phyloP scores from a whole-genome alignment of 1,139 yeast genomes.

The Pichia sp. region DNA sequence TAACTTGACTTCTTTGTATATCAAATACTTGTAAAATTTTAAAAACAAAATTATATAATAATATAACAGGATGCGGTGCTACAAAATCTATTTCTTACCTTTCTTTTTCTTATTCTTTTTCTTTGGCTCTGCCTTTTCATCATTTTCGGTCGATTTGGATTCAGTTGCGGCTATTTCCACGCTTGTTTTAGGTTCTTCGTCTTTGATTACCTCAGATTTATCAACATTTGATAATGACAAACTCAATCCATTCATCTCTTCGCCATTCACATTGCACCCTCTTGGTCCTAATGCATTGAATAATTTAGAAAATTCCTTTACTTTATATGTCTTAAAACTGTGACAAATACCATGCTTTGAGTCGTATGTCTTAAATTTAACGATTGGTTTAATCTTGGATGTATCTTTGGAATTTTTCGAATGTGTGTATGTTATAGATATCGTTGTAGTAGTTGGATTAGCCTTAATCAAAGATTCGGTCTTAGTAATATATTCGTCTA shows the following conservation, averaged over 20 bases:
- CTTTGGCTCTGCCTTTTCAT: slow-evolving; percentile 1
- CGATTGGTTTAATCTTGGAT: slow-evolving; percentile 21
- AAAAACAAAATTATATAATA: too few relatives aligned
- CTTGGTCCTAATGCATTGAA: slow-evolving; percentile 81
- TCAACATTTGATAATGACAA: slow-evolving; percentile 12
- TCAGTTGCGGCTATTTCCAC: neutral
- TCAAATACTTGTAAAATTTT: too few relatives aligned
- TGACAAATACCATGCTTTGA: slow-evolving; percentile 63
- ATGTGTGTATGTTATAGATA: slow-evolving; percentile 38
- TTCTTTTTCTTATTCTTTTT: slow-evolving; percentile 21
- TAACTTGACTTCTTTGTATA: too few relatives aligned
- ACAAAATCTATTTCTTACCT: slow-evolving; percentile 16
- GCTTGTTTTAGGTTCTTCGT: neutral
- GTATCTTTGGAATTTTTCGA: slow-evolving; percentile 12
- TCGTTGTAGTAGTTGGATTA: slow-evolving; percentile 39
- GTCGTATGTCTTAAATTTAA: slow-evolving; percentile 64
- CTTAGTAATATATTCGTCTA: slow-evolving; percentile 43
- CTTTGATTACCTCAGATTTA: slow-evolving; percentile 9
- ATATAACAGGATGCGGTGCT: too few relatives aligned
- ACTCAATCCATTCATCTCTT: slow-evolving; percentile 15
- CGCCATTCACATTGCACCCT: slow-evolving; percentile 33
- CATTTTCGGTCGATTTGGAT: neutral
- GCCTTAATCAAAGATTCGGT: slow-evolving; percentile 39
- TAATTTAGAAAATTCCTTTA: slow-evolving; percentile 72
- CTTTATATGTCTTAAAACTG: slow-evolving; percentile 51